These are phyloP conservation scores for Cercospora sp. DNA, from an alignment of 2,329 filamentous ascomycete genomes.

Conservation along the genomic window DNA sequence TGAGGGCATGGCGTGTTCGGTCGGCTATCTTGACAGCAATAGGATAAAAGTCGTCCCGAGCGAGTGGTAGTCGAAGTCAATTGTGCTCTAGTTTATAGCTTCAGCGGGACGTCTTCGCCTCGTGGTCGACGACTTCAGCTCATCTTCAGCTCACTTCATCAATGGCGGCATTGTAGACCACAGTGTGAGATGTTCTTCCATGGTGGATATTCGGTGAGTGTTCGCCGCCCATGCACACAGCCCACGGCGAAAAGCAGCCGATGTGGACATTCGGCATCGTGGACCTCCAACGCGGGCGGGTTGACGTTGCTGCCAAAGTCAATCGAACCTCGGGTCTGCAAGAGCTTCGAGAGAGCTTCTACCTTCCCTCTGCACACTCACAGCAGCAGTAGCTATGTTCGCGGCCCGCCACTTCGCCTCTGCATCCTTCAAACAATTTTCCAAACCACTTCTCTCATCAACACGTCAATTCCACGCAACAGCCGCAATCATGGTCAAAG, in stretches of 20 bases:
- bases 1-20: not conserved
- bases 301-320: not conserved
- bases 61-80: not conserved
- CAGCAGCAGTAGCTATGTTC: conserved; percentile 29
- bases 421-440: conserved; percentile 11
- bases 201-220: not conserved
- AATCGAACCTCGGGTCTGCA: conserved; percentile 13
- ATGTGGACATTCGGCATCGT: not conserved
- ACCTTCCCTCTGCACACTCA: not conserved
- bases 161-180: not conserved
- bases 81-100: not conserved
- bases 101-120: not conserved
- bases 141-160: not conserved
- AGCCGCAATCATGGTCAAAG: conserved; percentile 64
- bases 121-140: not conserved
- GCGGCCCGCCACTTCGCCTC: conserved; percentile 32
- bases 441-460: conserved; percentile 2
- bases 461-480: conserved; percentile 62
- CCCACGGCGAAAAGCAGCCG: not conserved
- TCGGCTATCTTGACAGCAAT: conserved; percentile 2
- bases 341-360: conserved; percentile 2
- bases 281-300: not conserved
- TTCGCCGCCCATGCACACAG: not conserved
- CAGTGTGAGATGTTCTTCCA: not conserved
- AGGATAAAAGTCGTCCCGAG: not conserved